These are phyloP conservation scores for Macadamia integrifolia DNA, from an alignment of 164 flowering plant species.

Conservation along the genomic window DNA sequence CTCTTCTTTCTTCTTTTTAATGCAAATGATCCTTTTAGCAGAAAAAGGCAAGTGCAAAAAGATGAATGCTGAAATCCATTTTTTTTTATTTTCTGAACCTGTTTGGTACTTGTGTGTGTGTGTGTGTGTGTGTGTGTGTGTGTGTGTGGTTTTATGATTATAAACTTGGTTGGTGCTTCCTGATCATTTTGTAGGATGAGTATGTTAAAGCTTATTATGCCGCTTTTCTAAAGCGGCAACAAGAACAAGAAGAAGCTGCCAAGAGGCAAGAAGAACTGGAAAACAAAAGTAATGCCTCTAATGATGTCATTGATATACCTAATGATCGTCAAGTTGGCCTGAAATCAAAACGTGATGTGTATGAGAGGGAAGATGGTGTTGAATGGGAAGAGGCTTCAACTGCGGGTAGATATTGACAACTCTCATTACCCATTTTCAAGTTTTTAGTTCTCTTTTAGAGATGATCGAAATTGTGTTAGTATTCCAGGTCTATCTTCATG, in stretches of 20 bases:
- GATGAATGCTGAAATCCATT: background rate
- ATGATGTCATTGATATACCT: conserved; percentile 24
- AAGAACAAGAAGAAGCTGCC: conserved; percentile 47
- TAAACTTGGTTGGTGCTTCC: conserved; percentile 3
- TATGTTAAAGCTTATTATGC: conserved; percentile 88
- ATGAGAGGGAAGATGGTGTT: conserved; percentile 53
- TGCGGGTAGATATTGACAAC: conserved; percentile 38
- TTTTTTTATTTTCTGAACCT: background rate
- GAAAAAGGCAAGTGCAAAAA: conserved; percentile 42
- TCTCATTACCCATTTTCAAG: too few relatives aligned
- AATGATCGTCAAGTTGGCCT: conserved; percentile 68
- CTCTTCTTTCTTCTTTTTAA: too few relatives aligned
- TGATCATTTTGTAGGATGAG: conserved; percentile 52
- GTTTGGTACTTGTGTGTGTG: background rate
- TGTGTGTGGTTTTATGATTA: background rate
- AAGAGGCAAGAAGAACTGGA: conserved; percentile 29
- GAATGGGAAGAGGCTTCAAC: conserved; percentile 85
- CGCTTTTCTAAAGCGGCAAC: conserved; percentile 58
- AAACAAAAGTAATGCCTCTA: conserved; percentile 8
- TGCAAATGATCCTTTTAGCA: too few relatives aligned
- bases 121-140: background rate
- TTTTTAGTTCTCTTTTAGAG: background rate
- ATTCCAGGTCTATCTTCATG: background rate
- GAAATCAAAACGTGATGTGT: conserved; percentile 72
- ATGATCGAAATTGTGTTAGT: background rate